Percentiles rank a stretch among this genome's conserved stretches.
Evolutionary conservation across 192 early-diverging fungal genomes (phyloP).

Genomic region (Cetraspora pellucida): DNA sequence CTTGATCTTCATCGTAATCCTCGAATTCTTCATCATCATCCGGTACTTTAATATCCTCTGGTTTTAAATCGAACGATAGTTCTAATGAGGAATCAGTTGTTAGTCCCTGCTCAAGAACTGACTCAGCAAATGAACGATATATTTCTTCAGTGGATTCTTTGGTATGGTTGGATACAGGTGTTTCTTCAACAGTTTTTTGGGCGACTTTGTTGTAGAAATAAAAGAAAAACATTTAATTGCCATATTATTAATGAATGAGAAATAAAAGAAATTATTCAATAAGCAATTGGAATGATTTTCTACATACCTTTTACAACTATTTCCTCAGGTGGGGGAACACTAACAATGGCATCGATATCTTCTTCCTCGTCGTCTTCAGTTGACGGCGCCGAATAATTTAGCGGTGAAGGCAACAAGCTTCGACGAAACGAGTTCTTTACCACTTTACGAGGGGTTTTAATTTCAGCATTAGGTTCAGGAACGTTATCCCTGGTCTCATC

Average conservation of each 20-base stretch:
- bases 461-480: not conserved
- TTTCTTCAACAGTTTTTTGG: constrained; percentile 7
- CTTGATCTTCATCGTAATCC: constrained; percentile 10
- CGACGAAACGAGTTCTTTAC: constrained; percentile 17
- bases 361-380: constrained; percentile 13
- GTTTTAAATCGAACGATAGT: constrained; percentile 30
- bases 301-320: constrained; percentile 31
- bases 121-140: constrained; percentile 26
- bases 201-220: not conserved
- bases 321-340: constrained; percentile 26
- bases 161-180: not conserved
- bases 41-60: constrained; percentile 25
- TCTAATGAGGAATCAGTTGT: constrained; percentile 18
- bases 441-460: not conserved
- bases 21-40: not conserved
- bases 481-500: constrained; percentile 4
- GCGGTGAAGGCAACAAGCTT: constrained; percentile 1
- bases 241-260: not conserved
- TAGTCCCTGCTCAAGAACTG: constrained; percentile 13
- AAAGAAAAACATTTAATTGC: not conserved
- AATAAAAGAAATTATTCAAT: not conserved
- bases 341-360: constrained; percentile 30
- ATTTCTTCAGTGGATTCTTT: constrained; percentile 24
- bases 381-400: constrained; percentile 8
- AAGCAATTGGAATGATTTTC: not conserved